A percentile compares a stretch with the other conserved stretches of the same genome.
These are phyloP conservation scores for Podospora anserina DNA, from an alignment of 495 filamentous ascomycete species.

Conservation along the genomic window DNA sequence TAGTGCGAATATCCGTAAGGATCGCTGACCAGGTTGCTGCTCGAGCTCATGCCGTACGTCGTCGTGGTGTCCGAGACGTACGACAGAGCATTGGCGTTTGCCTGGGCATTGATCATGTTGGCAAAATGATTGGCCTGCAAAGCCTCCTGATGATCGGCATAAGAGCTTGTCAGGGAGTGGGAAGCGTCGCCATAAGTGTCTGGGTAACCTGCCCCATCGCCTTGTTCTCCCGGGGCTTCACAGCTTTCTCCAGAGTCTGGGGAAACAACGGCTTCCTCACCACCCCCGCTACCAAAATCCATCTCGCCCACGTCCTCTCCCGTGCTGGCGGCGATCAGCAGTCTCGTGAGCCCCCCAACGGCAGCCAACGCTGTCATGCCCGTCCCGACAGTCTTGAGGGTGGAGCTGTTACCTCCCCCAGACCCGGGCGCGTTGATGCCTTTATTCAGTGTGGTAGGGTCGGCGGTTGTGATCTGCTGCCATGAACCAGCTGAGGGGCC, in stretches of 20 bases:
- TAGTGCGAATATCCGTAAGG: background rate
- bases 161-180: background rate
- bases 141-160: background rate
- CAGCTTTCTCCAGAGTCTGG: background rate
- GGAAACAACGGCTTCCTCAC: background rate
- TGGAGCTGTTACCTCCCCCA: background rate
- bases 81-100: background rate
- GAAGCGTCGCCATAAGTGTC: background rate
- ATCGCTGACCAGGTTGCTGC: background rate
- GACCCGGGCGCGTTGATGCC: background rate
- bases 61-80: background rate
- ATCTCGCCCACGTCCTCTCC: slow-evolving; percentile 7
- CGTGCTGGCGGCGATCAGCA: slow-evolving; percentile 2
- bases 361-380: background rate
- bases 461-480: background rate
- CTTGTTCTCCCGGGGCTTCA: background rate
- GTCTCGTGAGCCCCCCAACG: background rate
- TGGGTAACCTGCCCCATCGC: background rate
- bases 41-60: background rate
- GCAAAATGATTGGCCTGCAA: background rate
- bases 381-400: background rate
- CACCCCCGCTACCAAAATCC: background rate
- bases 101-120: slow-evolving; percentile 8
- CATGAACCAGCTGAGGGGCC: background rate
- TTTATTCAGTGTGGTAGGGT: background rate